Evolutionary conservation across 2,329 filamentous ascomycete species (phyloP).

Genomic region (Phialemonium atrogriseum): DNA sequence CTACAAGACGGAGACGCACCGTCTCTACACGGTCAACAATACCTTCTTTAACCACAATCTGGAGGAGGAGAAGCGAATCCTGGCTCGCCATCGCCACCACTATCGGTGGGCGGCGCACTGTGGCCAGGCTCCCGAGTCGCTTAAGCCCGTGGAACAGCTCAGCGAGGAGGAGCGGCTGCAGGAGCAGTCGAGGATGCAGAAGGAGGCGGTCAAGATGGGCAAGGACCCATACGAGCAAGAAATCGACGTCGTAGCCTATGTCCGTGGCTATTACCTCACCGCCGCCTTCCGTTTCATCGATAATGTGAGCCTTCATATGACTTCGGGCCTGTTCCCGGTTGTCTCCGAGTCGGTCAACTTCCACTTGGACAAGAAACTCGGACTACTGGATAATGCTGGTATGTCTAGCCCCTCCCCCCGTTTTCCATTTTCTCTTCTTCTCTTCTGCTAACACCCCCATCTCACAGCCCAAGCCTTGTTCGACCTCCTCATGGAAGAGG

Average conservation of each 20-base stretch:
- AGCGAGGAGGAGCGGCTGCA: conserved; percentile 37
- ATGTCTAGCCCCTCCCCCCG: conserved; percentile 10
- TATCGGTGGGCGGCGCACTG: conserved; percentile 36
- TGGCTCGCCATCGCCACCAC: conserved; percentile 40
- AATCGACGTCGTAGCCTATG: conserved; percentile 52
- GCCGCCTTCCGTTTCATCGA: conserved; percentile 60
- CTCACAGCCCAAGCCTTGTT: conserved; percentile 12
- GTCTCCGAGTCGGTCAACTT: conserved; percentile 30
- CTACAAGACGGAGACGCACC: conserved; percentile 43
- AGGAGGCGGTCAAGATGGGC: conserved; percentile 38
- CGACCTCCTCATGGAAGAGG: conserved; percentile 13
- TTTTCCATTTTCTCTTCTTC: not conserved
- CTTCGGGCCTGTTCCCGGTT: conserved; percentile 39
- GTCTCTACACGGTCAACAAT: conserved; percentile 50
- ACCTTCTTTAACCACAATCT: conserved; percentile 38
- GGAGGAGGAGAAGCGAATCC: conserved; percentile 33
- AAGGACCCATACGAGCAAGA: conserved; percentile 52
- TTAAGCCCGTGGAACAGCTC: conserved; percentile 34
- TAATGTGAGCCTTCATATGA: conserved; percentile 35
- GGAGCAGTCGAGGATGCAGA: conserved; percentile 33
- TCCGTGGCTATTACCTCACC: conserved; percentile 62
- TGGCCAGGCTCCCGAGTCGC: conserved; percentile 15
- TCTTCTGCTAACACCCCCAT: not conserved
- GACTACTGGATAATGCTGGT: conserved; percentile 24
- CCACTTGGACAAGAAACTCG: conserved; percentile 36